A percentile compares a stretch with the other conserved stretches of the same genome.
phyloP scores from a whole-genome alignment of 495 filamentous ascomycete genomes.

The Choiromyces venosus region DNA sequence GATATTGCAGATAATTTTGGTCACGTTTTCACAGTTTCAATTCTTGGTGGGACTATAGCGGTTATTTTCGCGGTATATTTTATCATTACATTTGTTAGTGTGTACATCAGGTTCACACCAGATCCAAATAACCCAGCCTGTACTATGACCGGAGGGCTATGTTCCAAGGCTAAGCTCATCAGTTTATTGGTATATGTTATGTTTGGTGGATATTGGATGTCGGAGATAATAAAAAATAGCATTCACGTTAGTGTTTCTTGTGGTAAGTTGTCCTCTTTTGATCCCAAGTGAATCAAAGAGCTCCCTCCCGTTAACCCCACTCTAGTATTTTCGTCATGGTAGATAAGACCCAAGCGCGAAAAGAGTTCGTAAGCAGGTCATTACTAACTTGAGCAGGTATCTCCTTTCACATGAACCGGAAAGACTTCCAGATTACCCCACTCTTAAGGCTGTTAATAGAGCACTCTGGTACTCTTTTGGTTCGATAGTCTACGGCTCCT shows the following conservation, averaged over 20 bases:
- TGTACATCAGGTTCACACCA: constrained; percentile 79
- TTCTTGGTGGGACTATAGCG: constrained; percentile 68
- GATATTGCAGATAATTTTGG: constrained; percentile 77
- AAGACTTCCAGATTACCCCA: constrained; percentile 66
- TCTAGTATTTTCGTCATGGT: constrained; percentile 68
- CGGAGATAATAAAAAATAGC: constrained; percentile 85
- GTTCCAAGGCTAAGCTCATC: constrained; percentile 68
- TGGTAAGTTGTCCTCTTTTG: not conserved
- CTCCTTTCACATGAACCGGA: constrained; percentile 61
- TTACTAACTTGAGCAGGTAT: constrained; percentile 53
- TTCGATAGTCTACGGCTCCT: constrained; percentile 75
- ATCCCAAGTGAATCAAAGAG: not conserved
- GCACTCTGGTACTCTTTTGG: constrained; percentile 86
- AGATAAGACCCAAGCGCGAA: not conserved
- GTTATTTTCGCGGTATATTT: constrained; percentile 67
- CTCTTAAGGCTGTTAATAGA: constrained; percentile 68
- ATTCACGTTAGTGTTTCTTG: constrained; percentile 83
- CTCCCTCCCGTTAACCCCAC: not conserved
- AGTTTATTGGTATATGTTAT: constrained; percentile 81
- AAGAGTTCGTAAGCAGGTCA: not conserved
- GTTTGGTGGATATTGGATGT: constrained; percentile 87
- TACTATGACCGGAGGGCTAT: constrained; percentile 56
- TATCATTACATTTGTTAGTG: constrained; percentile 54
- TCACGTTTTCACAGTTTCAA: constrained; percentile 79
- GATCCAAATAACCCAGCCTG: constrained; percentile 62